Evolutionary conservation across 306 rosid species (phyloP).

Genomic region (Phaseolus lunatus): DNA sequence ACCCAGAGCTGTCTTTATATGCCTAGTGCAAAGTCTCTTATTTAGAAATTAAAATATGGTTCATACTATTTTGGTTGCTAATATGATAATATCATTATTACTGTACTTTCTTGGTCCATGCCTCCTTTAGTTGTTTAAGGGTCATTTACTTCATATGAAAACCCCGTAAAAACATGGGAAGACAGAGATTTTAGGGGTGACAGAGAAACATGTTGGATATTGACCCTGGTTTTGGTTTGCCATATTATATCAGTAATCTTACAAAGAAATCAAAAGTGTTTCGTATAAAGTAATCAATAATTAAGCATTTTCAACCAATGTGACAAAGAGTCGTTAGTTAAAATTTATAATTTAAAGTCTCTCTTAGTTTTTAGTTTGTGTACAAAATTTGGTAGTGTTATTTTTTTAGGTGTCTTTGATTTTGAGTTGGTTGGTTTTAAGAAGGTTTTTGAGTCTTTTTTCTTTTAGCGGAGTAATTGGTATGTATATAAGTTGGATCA

Average conservation of each 20-base stretch:
- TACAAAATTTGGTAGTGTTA: too few species aligned
- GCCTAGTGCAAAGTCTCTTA: constrained; percentile 41
- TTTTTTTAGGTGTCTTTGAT: too few species aligned
- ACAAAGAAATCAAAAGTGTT: neutral
- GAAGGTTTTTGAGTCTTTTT: too few species aligned
- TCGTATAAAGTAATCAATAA: constrained; percentile 1
- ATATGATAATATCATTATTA: neutral
- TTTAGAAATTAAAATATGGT: constrained; percentile 34
- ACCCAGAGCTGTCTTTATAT: constrained; percentile 34
- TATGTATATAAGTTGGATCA: too few species aligned
- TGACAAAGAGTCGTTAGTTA: neutral
- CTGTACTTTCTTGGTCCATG: neutral
- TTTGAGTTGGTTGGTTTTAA: too few species aligned
- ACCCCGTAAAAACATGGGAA: constrained; percentile 35
- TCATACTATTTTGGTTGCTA: constrained; percentile 20
- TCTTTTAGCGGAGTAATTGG: too few species aligned
- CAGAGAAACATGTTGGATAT: constrained; percentile 13
- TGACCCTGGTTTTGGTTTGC: constrained; percentile 40
- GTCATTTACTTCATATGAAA: constrained; percentile 23
- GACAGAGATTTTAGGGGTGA: constrained; percentile 31
- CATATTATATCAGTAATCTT: constrained; percentile 26
- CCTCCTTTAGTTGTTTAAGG: constrained; percentile 42
- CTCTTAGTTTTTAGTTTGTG: too few species aligned
- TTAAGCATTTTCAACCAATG: constrained; percentile 28
- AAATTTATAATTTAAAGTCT: too few species aligned